phyloP scores from a whole-genome alignment of 106 monocot species.

The Ottelia alismoides region DNA sequence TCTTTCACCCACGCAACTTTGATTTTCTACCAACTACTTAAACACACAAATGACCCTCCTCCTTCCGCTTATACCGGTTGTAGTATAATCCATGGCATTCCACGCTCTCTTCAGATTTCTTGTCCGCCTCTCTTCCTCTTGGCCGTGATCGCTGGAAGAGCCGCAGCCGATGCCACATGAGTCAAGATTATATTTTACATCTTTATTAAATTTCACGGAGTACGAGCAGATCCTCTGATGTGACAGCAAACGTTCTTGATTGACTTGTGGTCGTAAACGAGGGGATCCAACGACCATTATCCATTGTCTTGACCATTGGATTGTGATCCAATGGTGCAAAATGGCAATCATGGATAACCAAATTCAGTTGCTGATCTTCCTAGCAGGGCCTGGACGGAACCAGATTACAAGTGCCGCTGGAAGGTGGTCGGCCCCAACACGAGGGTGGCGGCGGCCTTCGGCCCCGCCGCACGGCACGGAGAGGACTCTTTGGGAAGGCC shows the following conservation, averaged over 20 bases:
- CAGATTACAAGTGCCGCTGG: constrained; percentile 12
- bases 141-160: background rate
- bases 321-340: too few relatives aligned
- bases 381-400: constrained; percentile 11
- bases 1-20: too few relatives aligned
- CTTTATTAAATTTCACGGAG: too few relatives aligned
- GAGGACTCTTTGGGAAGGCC: constrained; percentile 10
- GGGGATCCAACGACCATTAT: background rate
- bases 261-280: background rate
- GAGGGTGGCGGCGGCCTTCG: constrained; percentile 9
- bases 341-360: background rate
- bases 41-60: too few relatives aligned
- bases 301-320: too few relatives aligned
- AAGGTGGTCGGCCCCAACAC: constrained; percentile 11
- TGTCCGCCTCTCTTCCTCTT: background rate
- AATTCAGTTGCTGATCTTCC: background rate
- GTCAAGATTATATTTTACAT: too few relatives aligned
- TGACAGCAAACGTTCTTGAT: background rate
- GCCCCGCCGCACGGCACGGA: constrained; percentile 6
- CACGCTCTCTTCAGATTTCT: too few relatives aligned
- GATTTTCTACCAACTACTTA: too few relatives aligned
- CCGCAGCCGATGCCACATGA: constrained; percentile 26
- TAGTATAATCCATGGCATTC: too few relatives aligned
- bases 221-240: too few relatives aligned
- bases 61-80: too few relatives aligned